These are phyloP conservation scores for Aspergillus pseudoterreus DNA, from an alignment of 2,329 filamentous ascomycete species.

Conservation along the genomic window DNA sequence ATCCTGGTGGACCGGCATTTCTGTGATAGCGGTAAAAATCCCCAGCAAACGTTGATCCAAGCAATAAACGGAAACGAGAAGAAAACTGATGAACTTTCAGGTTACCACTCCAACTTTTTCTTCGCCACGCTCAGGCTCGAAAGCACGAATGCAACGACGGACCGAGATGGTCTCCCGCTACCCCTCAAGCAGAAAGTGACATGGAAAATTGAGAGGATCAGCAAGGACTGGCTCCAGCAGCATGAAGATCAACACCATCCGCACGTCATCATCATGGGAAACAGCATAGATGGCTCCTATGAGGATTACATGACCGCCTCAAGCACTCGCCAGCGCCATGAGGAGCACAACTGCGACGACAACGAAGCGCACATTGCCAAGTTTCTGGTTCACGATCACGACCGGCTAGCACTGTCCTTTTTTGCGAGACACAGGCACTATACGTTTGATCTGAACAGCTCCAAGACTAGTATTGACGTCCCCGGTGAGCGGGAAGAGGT, in stretches of 20 bases:
- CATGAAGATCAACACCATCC: too few species aligned
- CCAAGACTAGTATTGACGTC: too few species aligned
- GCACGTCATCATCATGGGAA: background rate
- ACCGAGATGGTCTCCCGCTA: too few species aligned
- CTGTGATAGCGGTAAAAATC: background rate
- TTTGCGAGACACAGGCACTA: background rate
- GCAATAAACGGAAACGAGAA: background rate
- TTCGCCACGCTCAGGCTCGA: too few species aligned
- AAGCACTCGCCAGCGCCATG: background rate
- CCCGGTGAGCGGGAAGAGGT: background rate
- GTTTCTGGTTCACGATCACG: background rate
- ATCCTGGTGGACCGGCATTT: background rate
- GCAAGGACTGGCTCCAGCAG: too few species aligned
- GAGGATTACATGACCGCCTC: background rate
- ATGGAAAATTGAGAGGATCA: too few species aligned
- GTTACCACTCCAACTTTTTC: background rate
- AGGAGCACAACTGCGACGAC: background rate
- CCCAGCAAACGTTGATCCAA: background rate
- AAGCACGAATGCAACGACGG: too few species aligned
- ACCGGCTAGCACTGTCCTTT: background rate
- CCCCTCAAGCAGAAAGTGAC: too few species aligned
- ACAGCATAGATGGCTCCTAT: background rate
- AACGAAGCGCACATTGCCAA: background rate
- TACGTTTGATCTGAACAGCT: background rate
- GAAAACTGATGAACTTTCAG: background rate